Evolutionary conservation across 2,329 filamentous ascomycete species (phyloP), one percentile per base, ranked within the genome.

Genomic region (Stenocarpella maydis): DNA sequence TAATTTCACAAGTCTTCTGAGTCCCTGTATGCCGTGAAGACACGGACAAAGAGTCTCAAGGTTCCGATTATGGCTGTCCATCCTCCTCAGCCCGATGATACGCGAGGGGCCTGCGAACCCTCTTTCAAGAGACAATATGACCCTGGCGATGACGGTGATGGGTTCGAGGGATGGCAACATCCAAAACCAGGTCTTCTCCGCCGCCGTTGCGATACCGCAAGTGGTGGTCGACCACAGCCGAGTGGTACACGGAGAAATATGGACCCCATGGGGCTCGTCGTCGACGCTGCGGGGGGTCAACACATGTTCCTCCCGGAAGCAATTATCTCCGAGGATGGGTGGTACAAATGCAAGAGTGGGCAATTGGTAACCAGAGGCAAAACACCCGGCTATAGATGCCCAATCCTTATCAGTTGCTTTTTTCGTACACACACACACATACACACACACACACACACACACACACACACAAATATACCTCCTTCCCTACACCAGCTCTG

Each of bases 361-460:
- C 39, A 55, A 26, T 58, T 49, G 41, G 28, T 49, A 31, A 39
- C 26, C 65, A 39, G 26, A 47, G 31, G 28, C 65, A 58, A n/a
- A n/a, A 58, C 43, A 37, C 7, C 67, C 52, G 39, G 60, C 28
- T 45, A 45, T 10, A 24, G 28, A 54, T 61, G 21, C 53, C 64
- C 28, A 21, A 54, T 61, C 26, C 41, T 19, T 14, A 47, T 15
- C 58, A 14, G 19, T 12, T 37, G 41, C 58, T 19, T 14, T 61
- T 43, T 2, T 8, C 3, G 19, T 8, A 37, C 34, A 9, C 34
- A 12, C 34, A 37, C 34, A 37, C 34, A 2, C 34, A 31, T 8
- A 31, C 31, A 34, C 31, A 9, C 31, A 34, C 31, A 9, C 31
- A 37, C 34, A 9, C 34, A 12, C 34, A 37, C 34, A 37, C 34